These are phyloP conservation scores for Tuber borchii DNA, from an alignment of 495 filamentous ascomycete genomes.

Conservation along the genomic window DNA sequence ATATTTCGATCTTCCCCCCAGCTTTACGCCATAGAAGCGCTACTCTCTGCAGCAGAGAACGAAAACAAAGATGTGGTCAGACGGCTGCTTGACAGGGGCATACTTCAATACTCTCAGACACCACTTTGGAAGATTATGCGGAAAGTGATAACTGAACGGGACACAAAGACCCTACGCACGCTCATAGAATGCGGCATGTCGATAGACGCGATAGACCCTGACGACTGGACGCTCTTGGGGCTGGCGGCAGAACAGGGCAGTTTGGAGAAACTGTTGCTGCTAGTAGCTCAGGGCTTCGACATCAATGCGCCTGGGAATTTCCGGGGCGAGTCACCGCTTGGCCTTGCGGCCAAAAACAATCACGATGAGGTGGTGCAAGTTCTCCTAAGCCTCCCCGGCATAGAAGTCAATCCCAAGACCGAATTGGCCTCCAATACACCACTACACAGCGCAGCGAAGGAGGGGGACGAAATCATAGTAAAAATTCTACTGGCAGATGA, in stretches of 20 bases:
- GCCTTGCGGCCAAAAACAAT: neutral
- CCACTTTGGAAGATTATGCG: neutral
- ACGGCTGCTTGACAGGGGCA: neutral
- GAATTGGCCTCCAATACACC: conserved; percentile 3
- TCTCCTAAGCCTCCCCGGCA: neutral
- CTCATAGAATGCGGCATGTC: neutral
- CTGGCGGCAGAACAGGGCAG: neutral
- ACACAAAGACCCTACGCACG: neutral
- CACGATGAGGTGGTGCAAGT: neutral
- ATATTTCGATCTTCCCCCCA: neutral
- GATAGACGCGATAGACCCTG: neutral
- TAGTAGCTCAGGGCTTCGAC: neutral
- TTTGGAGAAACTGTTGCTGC: neutral
- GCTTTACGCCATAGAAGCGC: neutral
- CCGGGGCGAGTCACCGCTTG: neutral
- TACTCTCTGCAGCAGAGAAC: neutral
- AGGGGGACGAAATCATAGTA: neutral
- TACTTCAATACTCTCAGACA: conserved; percentile 1
- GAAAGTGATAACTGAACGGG: neutral
- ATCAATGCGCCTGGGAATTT: neutral
- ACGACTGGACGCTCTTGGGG: neutral
- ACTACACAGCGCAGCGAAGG: neutral
- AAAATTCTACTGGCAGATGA: neutral
- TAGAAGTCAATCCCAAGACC: neutral
- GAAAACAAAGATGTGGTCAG: neutral